Evolutionary conservation across 2,329 filamentous ascomycete genomes (phyloP), one percentile per base, ranked within the genome.

Genomic region (Calcarisporium arbuscula): DNA sequence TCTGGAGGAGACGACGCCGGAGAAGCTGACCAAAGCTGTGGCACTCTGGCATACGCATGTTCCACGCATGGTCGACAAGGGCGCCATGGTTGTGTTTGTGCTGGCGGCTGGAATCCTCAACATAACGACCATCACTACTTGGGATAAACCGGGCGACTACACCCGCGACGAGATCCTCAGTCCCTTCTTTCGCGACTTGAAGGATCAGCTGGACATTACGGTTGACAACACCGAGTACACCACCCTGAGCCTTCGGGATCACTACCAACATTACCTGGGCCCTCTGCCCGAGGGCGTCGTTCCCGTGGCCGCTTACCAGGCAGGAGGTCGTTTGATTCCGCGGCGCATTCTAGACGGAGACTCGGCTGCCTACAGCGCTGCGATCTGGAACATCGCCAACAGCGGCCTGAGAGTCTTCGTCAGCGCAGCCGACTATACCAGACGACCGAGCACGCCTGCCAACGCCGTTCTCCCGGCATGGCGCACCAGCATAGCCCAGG

Each of bases 1-100:
- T 28, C 17, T 43, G 6, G 39, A 34, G 16, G 31, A 30, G 10
- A 19, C 32, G 18, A 37, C 25, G 12, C n/a, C n/a, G n/a, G n/a
- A n/a, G n/a, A n/a, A n/a, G n/a, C n/a, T n/a, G n/a, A n/a, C n/a
- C n/a, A 41, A 41, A 6, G 39, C 43, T 14, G 44, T 54, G 4
- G 41, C 48, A 5, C 40, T 38, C 10, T 51, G 50, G 40, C 37
- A 50, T 30, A 36, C 49, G 26, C 35, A 51, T 32, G 32, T 57
- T 19, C 43, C 57, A 7, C 46, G 35, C 8, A 54, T 74, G 25
- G 56, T 70, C 8, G 71, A 74, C 35, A 53, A 58, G 1, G 72
- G 72, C 6, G 60, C 58, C 20, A 69, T 65, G 54, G 51, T 60
- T 19, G 54, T 67, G n/a, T 72, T 63, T 50, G 59, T 51, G 36